phyloP scores from a whole-genome alignment of 2,329 filamentous ascomycete genomes.

The Hymenoscyphus infarciens region DNA sequence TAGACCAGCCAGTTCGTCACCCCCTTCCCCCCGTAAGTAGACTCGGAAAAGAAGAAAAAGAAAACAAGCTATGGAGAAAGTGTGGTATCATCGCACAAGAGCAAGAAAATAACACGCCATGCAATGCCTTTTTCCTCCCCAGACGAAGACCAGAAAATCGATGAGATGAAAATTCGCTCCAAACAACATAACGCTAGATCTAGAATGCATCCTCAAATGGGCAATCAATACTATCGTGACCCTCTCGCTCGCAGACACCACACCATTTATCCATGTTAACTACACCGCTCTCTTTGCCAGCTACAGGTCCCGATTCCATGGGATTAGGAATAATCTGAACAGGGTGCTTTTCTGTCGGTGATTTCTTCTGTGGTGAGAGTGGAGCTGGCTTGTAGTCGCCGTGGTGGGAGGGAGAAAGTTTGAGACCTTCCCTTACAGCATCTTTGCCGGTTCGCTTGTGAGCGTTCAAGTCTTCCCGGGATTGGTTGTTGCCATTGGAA shows the following conservation, averaged over 20 bases:
- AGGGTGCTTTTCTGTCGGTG: constrained; percentile 38
- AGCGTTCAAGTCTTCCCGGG: constrained; percentile 9
- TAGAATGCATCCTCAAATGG: constrained; percentile 81
- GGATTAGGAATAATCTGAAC: constrained; percentile 55
- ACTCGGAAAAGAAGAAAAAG: not conserved
- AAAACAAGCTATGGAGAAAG: constrained; percentile 6
- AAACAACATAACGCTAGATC: not conserved
- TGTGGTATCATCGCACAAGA: constrained; percentile 32
- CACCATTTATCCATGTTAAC: constrained; percentile 92
- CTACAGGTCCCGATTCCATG: constrained; percentile 64
- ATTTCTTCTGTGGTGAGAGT: constrained; percentile 49
- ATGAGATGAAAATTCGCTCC: not conserved
- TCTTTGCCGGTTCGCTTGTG: constrained; percentile 37
- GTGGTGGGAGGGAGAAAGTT: constrained; percentile 38
- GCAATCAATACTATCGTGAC: constrained; percentile 93
- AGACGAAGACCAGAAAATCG: constrained; percentile 10
- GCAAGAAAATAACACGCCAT: constrained; percentile 20
- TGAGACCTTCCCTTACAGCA: constrained; percentile 39
- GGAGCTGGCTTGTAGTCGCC: constrained; percentile 52
- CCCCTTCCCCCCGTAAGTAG: not conserved
- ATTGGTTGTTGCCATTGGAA: constrained; percentile 6
- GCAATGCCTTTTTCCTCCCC: constrained; percentile 10
- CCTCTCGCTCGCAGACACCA: constrained; percentile 91
- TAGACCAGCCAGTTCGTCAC: not conserved
- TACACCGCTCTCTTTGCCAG: constrained; percentile 73